Evolutionary conservation across 345 rosid species (phyloP), one percentile per base, ranked within the genome.

Genomic region (Geranium rotundifolium): DNA sequence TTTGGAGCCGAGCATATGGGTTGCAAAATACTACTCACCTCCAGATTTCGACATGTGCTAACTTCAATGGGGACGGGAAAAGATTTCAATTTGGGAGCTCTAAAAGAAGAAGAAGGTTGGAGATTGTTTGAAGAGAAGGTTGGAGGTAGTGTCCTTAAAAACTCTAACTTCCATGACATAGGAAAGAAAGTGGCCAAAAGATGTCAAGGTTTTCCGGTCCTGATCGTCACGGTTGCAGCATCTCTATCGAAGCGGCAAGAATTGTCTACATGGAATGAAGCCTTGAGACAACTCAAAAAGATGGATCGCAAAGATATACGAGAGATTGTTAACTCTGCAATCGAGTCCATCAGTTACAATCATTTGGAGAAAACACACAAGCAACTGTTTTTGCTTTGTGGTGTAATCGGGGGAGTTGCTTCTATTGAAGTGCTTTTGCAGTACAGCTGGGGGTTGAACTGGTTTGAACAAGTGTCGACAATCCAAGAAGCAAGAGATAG

Each of bases 21-120:
- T 31, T 68, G 74, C 67, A 81, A 73, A 34, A 0, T 78, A 16
- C 20, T 78, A 16, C 0, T 81, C 20, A 73, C 80, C 0, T 70
- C 82, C 0, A 71, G 73, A 55, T 7, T 4, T 0, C 46, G 0
- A 19, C 27, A 60, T 34, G 59, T 80, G 7, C 23, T 77, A 30
- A 0, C 0, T 39, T 65, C 30, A 17, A 69, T 71, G 81, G 39
- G 60, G 5, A 16, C 3, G 14, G 31, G 58, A 0, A 64, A 2
- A 17, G 16, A 4, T 4, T 18, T 76, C 23, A 4, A 3, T 18
- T 59, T 76, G 19, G 19, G 58, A 30, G 17, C 13, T 50, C 60
- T 76, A 14, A 1, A 27, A 0, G 67, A 63, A 4, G 56, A 3
- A 1, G 81, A 80, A 59, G 68, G 76, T 0, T 50, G 61, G 73